A percentile compares a stretch with the other conserved stretches of the same genome.
Evolutionary conservation across 2,329 filamentous ascomycete species (phyloP).

Genomic region (Microcyclosporella mali): DNA sequence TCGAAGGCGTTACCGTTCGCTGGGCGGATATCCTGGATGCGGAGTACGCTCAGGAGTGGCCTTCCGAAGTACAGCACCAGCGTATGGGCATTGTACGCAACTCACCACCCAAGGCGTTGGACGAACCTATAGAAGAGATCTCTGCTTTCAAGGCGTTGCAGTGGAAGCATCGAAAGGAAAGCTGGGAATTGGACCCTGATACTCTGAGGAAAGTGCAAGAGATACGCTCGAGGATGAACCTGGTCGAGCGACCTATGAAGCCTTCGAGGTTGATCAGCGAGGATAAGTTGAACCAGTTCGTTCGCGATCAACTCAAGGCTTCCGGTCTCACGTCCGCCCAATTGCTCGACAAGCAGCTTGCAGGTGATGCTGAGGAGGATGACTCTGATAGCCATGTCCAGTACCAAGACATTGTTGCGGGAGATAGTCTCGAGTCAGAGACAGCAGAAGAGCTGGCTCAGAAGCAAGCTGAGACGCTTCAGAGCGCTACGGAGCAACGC

Average conservation of each 20-base stretch:
- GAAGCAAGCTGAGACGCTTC: no score
- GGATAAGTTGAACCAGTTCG: no score
- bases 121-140: no score
- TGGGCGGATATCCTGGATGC: conserved; percentile 35
- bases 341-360: no score
- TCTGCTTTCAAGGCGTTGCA: background rate
- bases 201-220: background rate
- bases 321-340: no score
- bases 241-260: background rate
- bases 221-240: conserved; percentile 1
- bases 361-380: no score
- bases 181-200: background rate
- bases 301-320: no score
- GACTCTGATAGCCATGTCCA: no score
- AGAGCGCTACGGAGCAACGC: no score
- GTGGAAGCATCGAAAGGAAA: background rate
- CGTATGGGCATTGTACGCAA: conserved; percentile 19
- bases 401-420: no score
- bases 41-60: conserved; percentile 34
- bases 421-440: no score
- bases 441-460: no score
- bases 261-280: background rate
- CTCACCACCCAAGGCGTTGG: background rate
- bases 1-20: conserved; percentile 29
- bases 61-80: conserved; percentile 26